Percentiles rank a stretch among this genome's conserved stretches.
phyloP scores from a whole-genome alignment of 495 filamentous ascomycete genomes.

The Tuber aestivum region DNA sequence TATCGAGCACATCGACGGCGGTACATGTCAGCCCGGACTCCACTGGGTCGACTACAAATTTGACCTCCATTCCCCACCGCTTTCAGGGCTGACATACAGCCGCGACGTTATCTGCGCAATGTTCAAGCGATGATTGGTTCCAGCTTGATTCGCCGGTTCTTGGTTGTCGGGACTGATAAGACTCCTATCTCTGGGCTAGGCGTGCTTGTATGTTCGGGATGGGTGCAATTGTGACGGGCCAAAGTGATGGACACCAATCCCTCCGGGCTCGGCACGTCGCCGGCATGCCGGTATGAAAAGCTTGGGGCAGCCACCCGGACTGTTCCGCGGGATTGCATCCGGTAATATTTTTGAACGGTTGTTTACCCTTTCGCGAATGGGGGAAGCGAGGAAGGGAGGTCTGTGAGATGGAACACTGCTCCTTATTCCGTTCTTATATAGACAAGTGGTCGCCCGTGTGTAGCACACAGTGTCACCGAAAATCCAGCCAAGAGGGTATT shows the following conservation, averaged over 20 bases:
- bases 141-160: not conserved
- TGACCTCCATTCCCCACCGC: not conserved
- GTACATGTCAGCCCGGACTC: not conserved
- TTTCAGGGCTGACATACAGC: not conserved
- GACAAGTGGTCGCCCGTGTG: not conserved
- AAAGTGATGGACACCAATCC: not conserved
- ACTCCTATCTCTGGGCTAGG: not conserved
- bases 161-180: not conserved
- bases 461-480: not conserved
- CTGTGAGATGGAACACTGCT: not conserved
- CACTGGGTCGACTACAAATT: not conserved
- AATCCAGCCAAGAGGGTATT: not conserved
- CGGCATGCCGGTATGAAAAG: not conserved
- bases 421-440: not conserved
- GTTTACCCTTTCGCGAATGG: not conserved
- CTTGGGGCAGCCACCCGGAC: not conserved
- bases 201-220: not conserved
- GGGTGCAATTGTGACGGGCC: not conserved
- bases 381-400: not conserved
- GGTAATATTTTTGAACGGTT: not conserved
- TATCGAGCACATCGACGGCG: not conserved
- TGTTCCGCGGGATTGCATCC: not conserved
- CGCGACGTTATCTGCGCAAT: not conserved
- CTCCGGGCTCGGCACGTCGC: not conserved
- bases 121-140: not conserved